Evolutionary conservation across 192 early-diverging fungal species (phyloP).

Genomic region (Pilobolus umbonatus): DNA sequence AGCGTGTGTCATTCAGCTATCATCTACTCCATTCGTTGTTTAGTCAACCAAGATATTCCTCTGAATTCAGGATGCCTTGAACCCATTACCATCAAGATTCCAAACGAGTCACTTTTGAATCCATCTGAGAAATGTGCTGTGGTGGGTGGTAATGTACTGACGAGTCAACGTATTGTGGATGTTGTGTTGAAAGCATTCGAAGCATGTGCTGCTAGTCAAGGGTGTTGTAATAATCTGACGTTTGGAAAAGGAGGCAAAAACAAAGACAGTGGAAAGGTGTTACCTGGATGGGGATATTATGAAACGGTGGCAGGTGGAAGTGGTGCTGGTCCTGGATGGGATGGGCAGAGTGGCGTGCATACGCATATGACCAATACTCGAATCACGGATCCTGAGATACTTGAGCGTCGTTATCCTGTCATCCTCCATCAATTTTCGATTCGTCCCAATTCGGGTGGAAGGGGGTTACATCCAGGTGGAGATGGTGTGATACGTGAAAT

Average conservation of each 20-base stretch:
- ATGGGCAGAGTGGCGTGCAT: slow-evolving; percentile 63
- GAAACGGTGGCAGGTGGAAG: slow-evolving; percentile 85
- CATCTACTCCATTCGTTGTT: slow-evolving; percentile 91
- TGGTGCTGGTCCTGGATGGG: slow-evolving; percentile 89
- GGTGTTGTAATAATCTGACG: slow-evolving; percentile 95
- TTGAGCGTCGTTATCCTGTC: slow-evolving; percentile 90
- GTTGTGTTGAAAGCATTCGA: slow-evolving; percentile 87
- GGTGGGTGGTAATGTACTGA: slow-evolving; percentile 96
- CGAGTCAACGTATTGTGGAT: slow-evolving; percentile 88
- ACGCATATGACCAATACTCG: slow-evolving; percentile 96
- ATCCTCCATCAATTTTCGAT: slow-evolving; percentile 81
- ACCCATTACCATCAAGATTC: slow-evolving; percentile 79
- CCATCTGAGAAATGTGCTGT: slow-evolving; percentile 86
- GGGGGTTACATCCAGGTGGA: slow-evolving; percentile 73
- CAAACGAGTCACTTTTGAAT: slow-evolving; percentile 67
- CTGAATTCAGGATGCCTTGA: slow-evolving; percentile 93
- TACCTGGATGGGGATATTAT: slow-evolving; percentile 91
- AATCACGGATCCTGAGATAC: slow-evolving; percentile 95
- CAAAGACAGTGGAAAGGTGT: slow-evolving; percentile 39
- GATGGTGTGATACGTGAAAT: slow-evolving; percentile 92
- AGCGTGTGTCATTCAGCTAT: slow-evolving; percentile 77
- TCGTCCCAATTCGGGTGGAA: slow-evolving; percentile 70
- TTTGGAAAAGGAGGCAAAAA: slow-evolving; percentile 74
- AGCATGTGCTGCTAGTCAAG: slow-evolving; percentile 88
- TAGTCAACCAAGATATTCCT: slow-evolving; percentile 89